Conservation (phyloP, 2,329 filamentous ascomycete genomes). For the Fusarium tuaranense region DNA sequence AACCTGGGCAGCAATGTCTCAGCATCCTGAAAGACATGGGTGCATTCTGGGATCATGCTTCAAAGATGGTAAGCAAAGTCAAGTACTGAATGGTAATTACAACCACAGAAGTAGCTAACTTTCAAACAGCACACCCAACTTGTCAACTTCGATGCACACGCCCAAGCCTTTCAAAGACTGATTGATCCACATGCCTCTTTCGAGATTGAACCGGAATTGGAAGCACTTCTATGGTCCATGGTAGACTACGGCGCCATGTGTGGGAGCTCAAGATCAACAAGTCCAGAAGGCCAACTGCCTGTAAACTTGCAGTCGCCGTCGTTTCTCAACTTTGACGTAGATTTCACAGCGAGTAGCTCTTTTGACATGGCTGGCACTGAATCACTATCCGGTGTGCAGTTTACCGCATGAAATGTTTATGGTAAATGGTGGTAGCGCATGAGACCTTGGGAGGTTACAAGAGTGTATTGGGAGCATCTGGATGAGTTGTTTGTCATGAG, state of each 20-base stretch:
- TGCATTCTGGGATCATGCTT: constrained; percentile 17
- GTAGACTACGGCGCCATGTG: constrained; percentile 25
- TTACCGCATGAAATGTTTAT: not conserved
- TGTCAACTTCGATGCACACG: constrained; percentile 16
- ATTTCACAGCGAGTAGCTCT: not conserved
- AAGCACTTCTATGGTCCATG: constrained; percentile 19
- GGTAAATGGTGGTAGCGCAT: not conserved
- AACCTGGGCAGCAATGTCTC: constrained; percentile 1
- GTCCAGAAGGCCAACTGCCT: not conserved
- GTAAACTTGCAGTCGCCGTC: not conserved
- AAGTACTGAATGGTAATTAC: not conserved
- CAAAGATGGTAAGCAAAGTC: constrained; percentile 18
- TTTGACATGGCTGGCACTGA: constrained; percentile 1
- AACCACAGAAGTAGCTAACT: not conserved
- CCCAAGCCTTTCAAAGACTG: constrained; percentile 6
- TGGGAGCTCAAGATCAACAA: not conserved
- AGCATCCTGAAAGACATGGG: constrained; percentile 12
- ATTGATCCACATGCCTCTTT: constrained; percentile 2
- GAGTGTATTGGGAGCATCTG: not conserved
- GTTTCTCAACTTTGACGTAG: constrained; percentile 12
- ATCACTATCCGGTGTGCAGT: not conserved
- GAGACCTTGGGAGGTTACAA: not conserved
- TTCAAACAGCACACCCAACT: constrained; percentile 6
- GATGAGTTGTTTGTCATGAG: not conserved
- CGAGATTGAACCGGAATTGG: constrained; percentile 8